A percentile compares a stretch with the other conserved stretches of the same genome.
These are phyloP conservation scores for Fagus crenata DNA, from an alignment of 306 rosid species.

Conservation along the genomic window DNA sequence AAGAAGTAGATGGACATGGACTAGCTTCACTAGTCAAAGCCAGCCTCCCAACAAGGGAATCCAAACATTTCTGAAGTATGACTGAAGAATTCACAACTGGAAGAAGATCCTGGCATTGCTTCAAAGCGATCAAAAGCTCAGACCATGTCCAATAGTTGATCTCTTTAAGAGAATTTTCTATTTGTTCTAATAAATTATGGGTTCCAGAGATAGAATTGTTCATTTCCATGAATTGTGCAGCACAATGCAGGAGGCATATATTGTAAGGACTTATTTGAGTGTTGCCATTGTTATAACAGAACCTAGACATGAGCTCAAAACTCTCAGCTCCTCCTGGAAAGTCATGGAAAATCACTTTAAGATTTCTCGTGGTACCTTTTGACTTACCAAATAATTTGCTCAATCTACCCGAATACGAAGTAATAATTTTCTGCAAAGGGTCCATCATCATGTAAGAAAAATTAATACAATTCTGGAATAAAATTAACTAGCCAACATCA, in stretches of 20 bases:
- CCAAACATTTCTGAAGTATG: slow-evolving; percentile 61
- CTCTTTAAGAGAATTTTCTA: slow-evolving; percentile 64
- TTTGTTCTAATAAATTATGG: slow-evolving; percentile 52
- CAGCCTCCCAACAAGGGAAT: slow-evolving; percentile 63
- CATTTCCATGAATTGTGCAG: slow-evolving; percentile 91
- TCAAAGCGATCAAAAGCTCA: slow-evolving; percentile 61
- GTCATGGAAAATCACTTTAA: slow-evolving; percentile 80
- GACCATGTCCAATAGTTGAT: slow-evolving; percentile 81
- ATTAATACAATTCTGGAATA: background rate
- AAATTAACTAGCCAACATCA: background rate
- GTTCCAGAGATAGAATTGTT: slow-evolving; percentile 43
- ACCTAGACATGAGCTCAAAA: slow-evolving; percentile 74
- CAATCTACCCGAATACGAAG: slow-evolving; percentile 63
- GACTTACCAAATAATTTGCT: slow-evolving; percentile 71
- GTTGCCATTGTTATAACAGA: slow-evolving; percentile 69
- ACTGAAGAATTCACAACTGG: slow-evolving; percentile 36
- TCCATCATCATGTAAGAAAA: slow-evolving; percentile 10
- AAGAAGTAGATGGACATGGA: slow-evolving; percentile 80
- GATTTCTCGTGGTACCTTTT: slow-evolving; percentile 42
- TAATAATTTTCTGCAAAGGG: slow-evolving; percentile 54
- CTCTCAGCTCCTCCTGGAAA: slow-evolving; percentile 94
- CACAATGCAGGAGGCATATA: slow-evolving; percentile 51
- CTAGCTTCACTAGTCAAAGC: slow-evolving; percentile 57
- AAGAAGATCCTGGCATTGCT: slow-evolving; percentile 58
- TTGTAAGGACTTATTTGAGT: slow-evolving; percentile 58